Conservation (phyloP, 306 rosid species). For the Trifolium dubium region DNA sequence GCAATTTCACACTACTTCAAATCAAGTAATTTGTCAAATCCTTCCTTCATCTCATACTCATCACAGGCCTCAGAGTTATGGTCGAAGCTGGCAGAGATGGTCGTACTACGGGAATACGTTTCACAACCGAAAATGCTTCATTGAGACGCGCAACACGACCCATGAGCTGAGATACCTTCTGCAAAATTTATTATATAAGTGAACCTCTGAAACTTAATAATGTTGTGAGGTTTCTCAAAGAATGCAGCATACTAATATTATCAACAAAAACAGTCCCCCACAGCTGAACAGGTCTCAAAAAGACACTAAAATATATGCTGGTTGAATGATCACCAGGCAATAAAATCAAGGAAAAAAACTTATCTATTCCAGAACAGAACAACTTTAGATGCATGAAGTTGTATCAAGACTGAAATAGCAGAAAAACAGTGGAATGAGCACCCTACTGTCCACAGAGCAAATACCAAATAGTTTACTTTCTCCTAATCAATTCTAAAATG, state of each 20-base stretch:
- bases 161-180: conserved; percentile 89
- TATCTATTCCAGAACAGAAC: background rate
- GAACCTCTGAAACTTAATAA: conserved; percentile 13
- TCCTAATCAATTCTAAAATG: background rate
- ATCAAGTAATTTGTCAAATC: conserved; percentile 30
- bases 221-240: conserved; percentile 5
- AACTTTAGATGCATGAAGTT: background rate
- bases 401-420: too few species aligned
- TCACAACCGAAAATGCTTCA: conserved; percentile 96
- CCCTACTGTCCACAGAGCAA: background rate
- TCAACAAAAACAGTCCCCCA: background rate
- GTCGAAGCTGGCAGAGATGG: conserved; percentile 85
- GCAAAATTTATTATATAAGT: conserved; percentile 41
- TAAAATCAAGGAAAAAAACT: background rate
- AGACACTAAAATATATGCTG: background rate
- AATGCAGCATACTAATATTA: conserved; percentile 18
- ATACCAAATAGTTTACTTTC: background rate
- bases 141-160: conserved; percentile 85
- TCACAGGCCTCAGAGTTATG: conserved; percentile 80
- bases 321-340: background rate
- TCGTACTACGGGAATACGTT: conserved; percentile 81
- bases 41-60: conserved; percentile 80
- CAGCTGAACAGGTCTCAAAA: conserved; percentile 16
- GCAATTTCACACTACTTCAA: conserved; percentile 45
- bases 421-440: background rate